Base-by-base conservation (phyloP, 495 filamentous ascomycete genomes). In the Cenococcum geophilum region DNA sequence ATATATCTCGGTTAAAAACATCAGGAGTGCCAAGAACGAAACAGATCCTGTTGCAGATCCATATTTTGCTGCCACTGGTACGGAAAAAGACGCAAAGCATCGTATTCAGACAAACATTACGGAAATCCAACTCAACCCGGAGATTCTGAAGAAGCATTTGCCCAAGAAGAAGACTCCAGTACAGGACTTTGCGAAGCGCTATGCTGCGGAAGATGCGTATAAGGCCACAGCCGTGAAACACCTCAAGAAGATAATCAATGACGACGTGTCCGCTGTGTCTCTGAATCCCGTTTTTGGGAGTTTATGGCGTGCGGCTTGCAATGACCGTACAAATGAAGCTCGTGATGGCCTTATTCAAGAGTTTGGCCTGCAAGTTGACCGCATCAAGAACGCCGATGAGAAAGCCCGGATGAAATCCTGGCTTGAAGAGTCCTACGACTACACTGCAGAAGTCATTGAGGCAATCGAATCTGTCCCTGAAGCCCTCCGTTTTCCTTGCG, bases 381-480 rank as follows among this genome's bases (percentile, higher is more conserved):
- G 56, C 14, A 72, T 76, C 11, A 53, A 34, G 8, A 37, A 75
- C 36, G 32, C 36, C 5, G 60, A 60, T 5, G 64, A 76, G 23
- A 77, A 76, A 58, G 65, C 43, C 0, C 59, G 66, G 0, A 74
- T 79, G 73, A 75, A 74, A 58, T 22, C 14, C 0, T 80, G 78
- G 78, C 62, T 80, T 42, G 75, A 76, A 18, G 76, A 75, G 51
- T 80, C 77, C 0, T 80, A 80, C 55, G 74, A 80, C 58, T 74
- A 67, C 23, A 67, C 62, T 0, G 73, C 64, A 16, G 77, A 80
- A n/a, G 68, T 80, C 14, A 52, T 63, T 1, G 63, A 69, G 1
- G 66, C 34, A 40, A 16, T 60, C 6, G 23, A 52, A 34, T 40
- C 47, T 22, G 47, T 60, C 5, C 58, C 58, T 11, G 49, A 60